Percentiles rank a stretch among this genome's conserved stretches.
Evolutionary conservation across 2,329 filamentous ascomycete genomes (phyloP).

Genomic region (Colletotrichum sp.): DNA sequence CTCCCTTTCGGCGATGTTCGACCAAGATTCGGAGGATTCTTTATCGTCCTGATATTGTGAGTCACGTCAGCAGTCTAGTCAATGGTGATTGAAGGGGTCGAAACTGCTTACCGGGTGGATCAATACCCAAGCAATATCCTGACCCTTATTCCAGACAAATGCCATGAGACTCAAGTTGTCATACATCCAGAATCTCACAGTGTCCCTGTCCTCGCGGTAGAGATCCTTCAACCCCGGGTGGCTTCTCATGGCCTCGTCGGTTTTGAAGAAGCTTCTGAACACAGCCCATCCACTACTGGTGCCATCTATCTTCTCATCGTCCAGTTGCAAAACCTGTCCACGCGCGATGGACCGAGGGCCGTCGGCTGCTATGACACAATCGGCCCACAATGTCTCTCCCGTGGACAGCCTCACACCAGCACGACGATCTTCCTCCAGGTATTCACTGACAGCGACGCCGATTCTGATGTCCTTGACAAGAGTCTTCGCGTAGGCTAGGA

Average conservation of each 20-base stretch:
- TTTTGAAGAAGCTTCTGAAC: not conserved
- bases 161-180: not conserved
- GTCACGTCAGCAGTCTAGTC: not conserved
- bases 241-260: not conserved
- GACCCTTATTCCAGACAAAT: not conserved
- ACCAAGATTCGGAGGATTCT: not conserved
- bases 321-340: not conserved
- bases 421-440: not conserved
- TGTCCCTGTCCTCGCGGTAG: not conserved
- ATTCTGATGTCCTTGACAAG: not conserved
- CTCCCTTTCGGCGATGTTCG: constrained; percentile 27
- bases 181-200: not conserved
- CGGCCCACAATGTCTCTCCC: not conserved
- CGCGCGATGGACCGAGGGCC: not conserved
- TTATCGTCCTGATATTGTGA: not conserved
- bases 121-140: not conserved
- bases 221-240: not conserved
- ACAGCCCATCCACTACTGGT: not conserved
- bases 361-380: not conserved
- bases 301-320: not conserved
- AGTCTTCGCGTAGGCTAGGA: not conserved
- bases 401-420: not conserved
- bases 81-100: not conserved
- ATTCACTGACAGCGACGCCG: not conserved
- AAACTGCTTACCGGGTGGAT: not conserved